Conservation (phyloP, 1,139 yeast species). For the Petasospora rhodanensis region DNA sequence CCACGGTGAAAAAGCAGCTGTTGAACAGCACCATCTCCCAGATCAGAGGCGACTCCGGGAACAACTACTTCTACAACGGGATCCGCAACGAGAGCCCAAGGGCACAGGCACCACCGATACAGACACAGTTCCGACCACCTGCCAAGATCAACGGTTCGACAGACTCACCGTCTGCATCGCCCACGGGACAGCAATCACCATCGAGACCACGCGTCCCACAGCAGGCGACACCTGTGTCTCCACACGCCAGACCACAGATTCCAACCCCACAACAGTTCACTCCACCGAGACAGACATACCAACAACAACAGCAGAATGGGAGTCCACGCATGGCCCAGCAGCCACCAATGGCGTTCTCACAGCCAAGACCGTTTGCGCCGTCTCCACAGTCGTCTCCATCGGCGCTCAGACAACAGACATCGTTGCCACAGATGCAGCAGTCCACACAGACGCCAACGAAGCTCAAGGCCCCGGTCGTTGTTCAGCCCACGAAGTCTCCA, state of each 20-base stretch:
- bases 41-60: conserved; percentile 17
- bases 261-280: conserved; percentile 1
- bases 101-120: conserved; percentile 3
- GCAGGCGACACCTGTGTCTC: conserved; percentile 4
- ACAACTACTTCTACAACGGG: conserved; percentile 8
- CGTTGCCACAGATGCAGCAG: not conserved
- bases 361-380: conserved; percentile 1
- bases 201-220: conserved; percentile 7
- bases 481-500: conserved; percentile 1
- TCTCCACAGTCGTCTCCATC: not conserved
- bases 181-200: no score
- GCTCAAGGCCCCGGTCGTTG: conserved; percentile 1
- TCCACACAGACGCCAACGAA: not conserved
- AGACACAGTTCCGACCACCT: conserved; percentile 3
- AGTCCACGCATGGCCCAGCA: no score
- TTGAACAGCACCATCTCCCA: conserved; percentile 27
- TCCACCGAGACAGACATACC: not conserved
- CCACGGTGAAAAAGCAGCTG: conserved; percentile 33
- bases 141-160: no score
- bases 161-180: no score
- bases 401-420: not conserved
- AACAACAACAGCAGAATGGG: no score
- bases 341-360: no score
- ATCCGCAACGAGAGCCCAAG: conserved; percentile 1
- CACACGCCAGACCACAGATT: conserved; percentile 1